A percentile compares a stretch with the other conserved stretches of the same genome.
phyloP scores from a whole-genome alignment of 371 early-diverging fungal genomes.

The Mortierella polycephala region DNA sequence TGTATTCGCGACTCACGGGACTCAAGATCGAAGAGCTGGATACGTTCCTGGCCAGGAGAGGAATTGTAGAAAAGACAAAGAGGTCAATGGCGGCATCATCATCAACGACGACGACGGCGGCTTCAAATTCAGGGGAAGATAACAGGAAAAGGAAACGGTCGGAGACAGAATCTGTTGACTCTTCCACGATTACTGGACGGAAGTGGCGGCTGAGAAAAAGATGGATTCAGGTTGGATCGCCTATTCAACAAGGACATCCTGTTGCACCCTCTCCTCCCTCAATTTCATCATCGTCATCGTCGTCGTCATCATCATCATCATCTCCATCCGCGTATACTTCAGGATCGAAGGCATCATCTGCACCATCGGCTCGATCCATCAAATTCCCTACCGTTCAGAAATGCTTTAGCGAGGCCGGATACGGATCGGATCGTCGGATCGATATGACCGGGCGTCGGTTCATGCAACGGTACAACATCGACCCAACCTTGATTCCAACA shows the following conservation, averaged over 20 bases:
- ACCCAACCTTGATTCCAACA: conserved; percentile 22
- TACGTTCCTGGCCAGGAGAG: conserved; percentile 22
- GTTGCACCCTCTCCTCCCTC: neutral
- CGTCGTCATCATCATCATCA: neutral
- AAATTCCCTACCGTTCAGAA: conserved; percentile 21
- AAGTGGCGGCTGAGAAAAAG: conserved; percentile 5
- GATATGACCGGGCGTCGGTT: conserved; percentile 42
- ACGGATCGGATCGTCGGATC: conserved; percentile 34
- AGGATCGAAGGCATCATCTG: neutral
- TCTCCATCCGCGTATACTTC: neutral
- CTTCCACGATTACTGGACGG: neutral
- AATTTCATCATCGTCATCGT: neutral
- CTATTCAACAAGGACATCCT: conserved; percentile 8
- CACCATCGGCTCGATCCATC: neutral
- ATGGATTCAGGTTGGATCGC: conserved; percentile 25
- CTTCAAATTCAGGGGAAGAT: neutral
- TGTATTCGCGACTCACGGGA: conserved; percentile 19
- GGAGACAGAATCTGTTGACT: neutral
- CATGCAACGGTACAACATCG: conserved; percentile 39
- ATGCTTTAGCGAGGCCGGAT: conserved; percentile 39
- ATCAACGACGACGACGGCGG: conserved; percentile 1
- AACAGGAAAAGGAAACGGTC: conserved; percentile 5
- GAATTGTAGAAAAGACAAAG: conserved; percentile 19
- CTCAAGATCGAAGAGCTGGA: conserved; percentile 37
- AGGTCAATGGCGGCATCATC: neutral